Conservation (phyloP, 2,329 filamentous ascomycete genomes). For the Calonectria naviculata region DNA sequence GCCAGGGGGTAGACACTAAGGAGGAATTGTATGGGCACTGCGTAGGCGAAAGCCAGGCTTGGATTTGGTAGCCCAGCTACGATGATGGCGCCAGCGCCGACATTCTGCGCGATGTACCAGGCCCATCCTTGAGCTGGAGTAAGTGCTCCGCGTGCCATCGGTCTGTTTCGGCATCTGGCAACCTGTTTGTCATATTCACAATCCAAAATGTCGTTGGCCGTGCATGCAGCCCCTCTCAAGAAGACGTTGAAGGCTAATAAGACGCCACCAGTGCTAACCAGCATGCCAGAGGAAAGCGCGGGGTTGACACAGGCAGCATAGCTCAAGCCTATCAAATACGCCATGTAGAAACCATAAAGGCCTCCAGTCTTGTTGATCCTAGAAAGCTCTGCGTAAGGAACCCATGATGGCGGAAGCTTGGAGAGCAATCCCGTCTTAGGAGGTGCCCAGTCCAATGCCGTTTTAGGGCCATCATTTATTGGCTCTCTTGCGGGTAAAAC, state of each 20-base stretch:
- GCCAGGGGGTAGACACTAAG: not conserved
- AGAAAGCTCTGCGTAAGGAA: not conserved
- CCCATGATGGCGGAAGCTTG: not conserved
- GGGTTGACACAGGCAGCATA: not conserved
- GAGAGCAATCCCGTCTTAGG: not conserved
- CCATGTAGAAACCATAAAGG: not conserved
- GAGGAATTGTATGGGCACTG: not conserved
- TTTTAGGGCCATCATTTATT: not conserved
- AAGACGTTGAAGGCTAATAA: not conserved
- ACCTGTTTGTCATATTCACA: not conserved
- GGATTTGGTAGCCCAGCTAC: not conserved
- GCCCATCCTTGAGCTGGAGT: not conserved
- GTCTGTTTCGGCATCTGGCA: not conserved
- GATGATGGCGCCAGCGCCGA: not conserved
- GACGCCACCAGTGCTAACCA: not conserved
- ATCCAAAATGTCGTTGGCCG: not conserved
- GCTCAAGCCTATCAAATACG: not conserved
- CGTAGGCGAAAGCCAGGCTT: not conserved
- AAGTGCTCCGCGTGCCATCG: not conserved
- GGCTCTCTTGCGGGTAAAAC: not conserved
- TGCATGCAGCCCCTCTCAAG: not conserved
- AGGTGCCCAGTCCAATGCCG: not conserved
- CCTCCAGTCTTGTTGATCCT: not conserved
- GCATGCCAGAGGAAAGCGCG: not conserved
- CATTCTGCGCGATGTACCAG: not conserved